Percentiles rank a stretch among this genome's conserved stretches.
Conservation (phyloP, 169 alveolate species). For the Eimeria sp. region DNA sequence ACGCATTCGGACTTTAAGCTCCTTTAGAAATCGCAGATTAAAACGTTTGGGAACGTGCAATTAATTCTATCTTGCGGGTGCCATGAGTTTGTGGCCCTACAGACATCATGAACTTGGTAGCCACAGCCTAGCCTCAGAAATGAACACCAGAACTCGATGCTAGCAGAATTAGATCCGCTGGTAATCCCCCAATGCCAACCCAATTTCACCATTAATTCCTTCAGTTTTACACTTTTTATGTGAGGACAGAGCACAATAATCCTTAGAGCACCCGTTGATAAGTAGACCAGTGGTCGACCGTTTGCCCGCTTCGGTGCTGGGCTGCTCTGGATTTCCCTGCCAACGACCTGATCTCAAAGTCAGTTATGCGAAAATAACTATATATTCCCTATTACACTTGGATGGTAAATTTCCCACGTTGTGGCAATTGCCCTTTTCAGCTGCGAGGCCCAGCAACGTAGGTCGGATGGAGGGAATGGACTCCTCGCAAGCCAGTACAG, state of each 20-base stretch:
- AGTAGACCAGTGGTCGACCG: slow-evolving; percentile 40
- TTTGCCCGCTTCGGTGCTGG: slow-evolving; percentile 11
- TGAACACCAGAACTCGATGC: not conserved
- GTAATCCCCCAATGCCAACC: not conserved
- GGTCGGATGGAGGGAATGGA: slow-evolving; percentile 1
- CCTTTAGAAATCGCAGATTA: not conserved
- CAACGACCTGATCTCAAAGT: not conserved
- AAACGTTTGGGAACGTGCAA: not conserved
- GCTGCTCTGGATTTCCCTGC: slow-evolving; percentile 1
- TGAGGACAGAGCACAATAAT: not conserved
- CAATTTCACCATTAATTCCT: not conserved
- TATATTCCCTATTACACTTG: not conserved
- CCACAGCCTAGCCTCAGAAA: not conserved
- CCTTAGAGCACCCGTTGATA: not conserved
- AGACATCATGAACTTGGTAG: slow-evolving; percentile 26
- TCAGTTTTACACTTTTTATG: not conserved
- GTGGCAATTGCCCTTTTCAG: not conserved
- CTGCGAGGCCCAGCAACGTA: not conserved
- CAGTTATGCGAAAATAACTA: not conserved
- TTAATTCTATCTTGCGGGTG: not conserved
- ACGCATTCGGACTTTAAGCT: not conserved
- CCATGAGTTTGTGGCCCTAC: not conserved
- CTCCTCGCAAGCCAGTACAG: not conserved
- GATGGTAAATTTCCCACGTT: not conserved
- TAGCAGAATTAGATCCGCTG: not conserved